Conservation (phyloP, 805 yeast genomes). For the Ogataea nonfermentans region DNA sequence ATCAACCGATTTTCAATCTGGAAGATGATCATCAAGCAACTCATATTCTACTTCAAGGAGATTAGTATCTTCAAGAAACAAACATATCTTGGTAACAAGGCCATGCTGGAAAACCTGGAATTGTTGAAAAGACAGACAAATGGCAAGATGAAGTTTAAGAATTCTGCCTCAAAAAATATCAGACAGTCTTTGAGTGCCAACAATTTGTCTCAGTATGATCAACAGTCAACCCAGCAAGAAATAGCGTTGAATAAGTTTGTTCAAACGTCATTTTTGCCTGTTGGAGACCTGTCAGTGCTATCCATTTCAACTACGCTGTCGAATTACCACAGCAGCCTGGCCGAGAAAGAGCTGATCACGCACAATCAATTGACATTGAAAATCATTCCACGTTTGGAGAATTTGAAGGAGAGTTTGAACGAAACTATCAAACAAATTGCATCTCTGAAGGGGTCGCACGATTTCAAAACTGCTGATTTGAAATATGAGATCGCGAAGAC, state of each 20-base stretch:
- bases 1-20: slow-evolving; percentile 57
- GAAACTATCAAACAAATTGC: slow-evolving; percentile 54
- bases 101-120: slow-evolving; percentile 45
- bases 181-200: slow-evolving; percentile 24
- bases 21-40: slow-evolving; percentile 53
- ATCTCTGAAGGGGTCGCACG: slow-evolving; percentile 46
- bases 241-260: slow-evolving; percentile 41
- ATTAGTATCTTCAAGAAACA: slow-evolving; percentile 51
- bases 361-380: slow-evolving; percentile 48
- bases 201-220: slow-evolving; percentile 25
- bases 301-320: slow-evolving; percentile 33
- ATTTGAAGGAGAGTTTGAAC: slow-evolving; percentile 50
- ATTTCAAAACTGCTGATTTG: slow-evolving; percentile 56
- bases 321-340: slow-evolving; percentile 31
- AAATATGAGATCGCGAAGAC: slow-evolving; percentile 61
- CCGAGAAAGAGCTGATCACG: slow-evolving; percentile 48
- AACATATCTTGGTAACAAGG: slow-evolving; percentile 44
- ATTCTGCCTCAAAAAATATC: slow-evolving; percentile 21
- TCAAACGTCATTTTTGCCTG: slow-evolving; percentile 45
- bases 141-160: slow-evolving; percentile 30
- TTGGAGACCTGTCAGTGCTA: slow-evolving; percentile 37
- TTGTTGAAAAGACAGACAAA: slow-evolving; percentile 30
- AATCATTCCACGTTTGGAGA: slow-evolving; percentile 54
- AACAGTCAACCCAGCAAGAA: slow-evolving; percentile 14
- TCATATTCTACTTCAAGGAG: slow-evolving; percentile 51